Conservation (phyloP, 805 yeast genomes). For the Wickerhamiella lipophila region DNA sequence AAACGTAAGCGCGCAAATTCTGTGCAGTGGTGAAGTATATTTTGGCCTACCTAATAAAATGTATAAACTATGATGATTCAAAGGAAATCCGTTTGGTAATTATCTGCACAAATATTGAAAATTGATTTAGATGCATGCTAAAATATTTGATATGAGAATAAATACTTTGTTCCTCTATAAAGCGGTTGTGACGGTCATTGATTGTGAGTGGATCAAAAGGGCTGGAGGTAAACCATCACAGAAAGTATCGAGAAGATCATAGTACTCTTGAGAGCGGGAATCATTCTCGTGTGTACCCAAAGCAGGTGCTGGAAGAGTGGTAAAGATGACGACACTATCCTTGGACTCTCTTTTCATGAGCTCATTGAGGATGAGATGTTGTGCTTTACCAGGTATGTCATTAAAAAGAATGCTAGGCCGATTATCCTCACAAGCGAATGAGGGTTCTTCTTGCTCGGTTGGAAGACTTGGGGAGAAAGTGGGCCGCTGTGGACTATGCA, state of each 20-base stretch:
- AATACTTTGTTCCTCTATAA: constrained; percentile 30
- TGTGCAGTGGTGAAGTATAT: constrained; percentile 10
- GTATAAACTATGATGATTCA: no score
- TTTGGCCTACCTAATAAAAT: constrained; percentile 9
- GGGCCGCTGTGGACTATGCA: neutral
- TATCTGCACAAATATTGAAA: no score
- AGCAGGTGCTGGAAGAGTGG: constrained; percentile 82
- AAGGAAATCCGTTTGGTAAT: no score
- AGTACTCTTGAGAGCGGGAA: constrained; percentile 58
- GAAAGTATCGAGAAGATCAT: constrained; percentile 68
- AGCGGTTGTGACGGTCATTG: constrained; percentile 93
- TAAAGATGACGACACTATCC: constrained; percentile 61
- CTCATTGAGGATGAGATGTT: constrained; percentile 77
- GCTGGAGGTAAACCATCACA: constrained; percentile 72
- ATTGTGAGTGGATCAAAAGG: constrained; percentile 73
- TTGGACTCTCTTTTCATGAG: constrained; percentile 57
- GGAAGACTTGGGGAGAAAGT: neutral
- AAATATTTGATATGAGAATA: neutral
- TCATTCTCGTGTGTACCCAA: constrained; percentile 67
- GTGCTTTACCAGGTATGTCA: constrained; percentile 84
- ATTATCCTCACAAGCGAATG: constrained; percentile 5
- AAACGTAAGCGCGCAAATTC: constrained; percentile 17
- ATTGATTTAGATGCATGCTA: constrained; percentile 3
- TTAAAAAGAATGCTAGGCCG: constrained; percentile 42
- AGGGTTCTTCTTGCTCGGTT: neutral